These are phyloP conservation scores for Wickerhamomyces sp. DNA, from an alignment of 1,139 yeast genomes.

Conservation along the genomic window DNA sequence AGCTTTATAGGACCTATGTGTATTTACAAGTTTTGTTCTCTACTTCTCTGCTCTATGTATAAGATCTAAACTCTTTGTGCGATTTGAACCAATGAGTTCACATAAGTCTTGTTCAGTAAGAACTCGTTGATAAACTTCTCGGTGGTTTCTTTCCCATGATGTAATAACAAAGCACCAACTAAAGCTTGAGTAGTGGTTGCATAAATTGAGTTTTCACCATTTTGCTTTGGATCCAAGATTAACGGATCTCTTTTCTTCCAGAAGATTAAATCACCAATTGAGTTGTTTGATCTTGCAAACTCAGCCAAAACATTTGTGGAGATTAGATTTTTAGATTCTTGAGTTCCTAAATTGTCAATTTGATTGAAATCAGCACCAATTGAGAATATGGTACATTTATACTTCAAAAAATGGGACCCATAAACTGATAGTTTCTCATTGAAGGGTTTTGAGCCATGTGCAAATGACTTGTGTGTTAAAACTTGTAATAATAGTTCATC, in stretches of 20 bases:
- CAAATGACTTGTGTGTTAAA: slow-evolving; percentile 89
- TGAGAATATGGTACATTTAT: slow-evolving; percentile 36
- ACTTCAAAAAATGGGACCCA: slow-evolving; percentile 71
- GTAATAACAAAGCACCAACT: slow-evolving; percentile 72
- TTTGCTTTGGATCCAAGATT: slow-evolving; percentile 43
- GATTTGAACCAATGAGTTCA: slow-evolving; percentile 14
- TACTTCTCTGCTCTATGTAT: too few species aligned
- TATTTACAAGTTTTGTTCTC: too few species aligned
- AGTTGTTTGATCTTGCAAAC: slow-evolving; percentile 44
- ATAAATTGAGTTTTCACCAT: slow-evolving; percentile 54
- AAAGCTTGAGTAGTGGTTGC: slow-evolving; percentile 72
- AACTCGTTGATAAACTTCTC: slow-evolving; percentile 52
- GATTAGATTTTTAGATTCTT: slow-evolving; percentile 44
- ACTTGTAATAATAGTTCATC: slow-evolving; percentile 58
- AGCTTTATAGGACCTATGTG: too few species aligned
- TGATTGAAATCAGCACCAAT: slow-evolving; percentile 1
- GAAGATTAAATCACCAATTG: slow-evolving; percentile 53
- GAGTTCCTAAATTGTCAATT: slow-evolving; percentile 58
- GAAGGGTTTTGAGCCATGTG: slow-evolving; percentile 83
- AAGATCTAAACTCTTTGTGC: slow-evolving; percentile 4
- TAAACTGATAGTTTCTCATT: slow-evolving; percentile 77
- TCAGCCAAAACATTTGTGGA: slow-evolving; percentile 48
- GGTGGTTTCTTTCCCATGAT: slow-evolving; percentile 59
- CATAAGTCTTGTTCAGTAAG: slow-evolving; percentile 24
- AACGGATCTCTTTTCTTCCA: slow-evolving; percentile 64